A percentile compares a stretch with the other conserved stretches of the same genome.
These are phyloP conservation scores for Lactifluus hygrophoroides DNA, from an alignment of 768 basidiomycete species.

Conservation along the genomic window DNA sequence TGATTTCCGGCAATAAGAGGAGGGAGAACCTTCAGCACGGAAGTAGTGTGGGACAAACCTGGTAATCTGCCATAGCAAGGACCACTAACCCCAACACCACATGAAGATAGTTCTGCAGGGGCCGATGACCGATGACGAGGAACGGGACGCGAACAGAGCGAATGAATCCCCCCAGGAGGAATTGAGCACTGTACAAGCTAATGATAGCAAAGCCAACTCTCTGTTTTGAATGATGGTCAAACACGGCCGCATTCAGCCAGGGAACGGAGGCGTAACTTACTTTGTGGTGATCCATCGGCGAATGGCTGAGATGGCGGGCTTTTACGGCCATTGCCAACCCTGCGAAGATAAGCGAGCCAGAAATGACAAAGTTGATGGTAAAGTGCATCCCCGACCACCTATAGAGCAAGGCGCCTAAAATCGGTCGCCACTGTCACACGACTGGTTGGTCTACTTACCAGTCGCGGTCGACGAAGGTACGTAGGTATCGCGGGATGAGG, in stretches of 20 bases:
- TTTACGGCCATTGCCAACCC: constrained; percentile 37
- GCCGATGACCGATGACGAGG: constrained; percentile 28
- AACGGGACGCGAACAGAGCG: constrained; percentile 42
- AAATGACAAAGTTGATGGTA: constrained; percentile 23
- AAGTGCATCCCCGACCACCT: constrained; percentile 11
- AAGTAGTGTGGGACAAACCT: constrained; percentile 25
- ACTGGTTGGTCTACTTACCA: not conserved
- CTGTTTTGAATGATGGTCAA: constrained; percentile 25
- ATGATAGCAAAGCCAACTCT: constrained; percentile 45
- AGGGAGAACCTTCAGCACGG: not conserved
- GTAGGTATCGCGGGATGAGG: constrained; percentile 9
- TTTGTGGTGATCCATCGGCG: constrained; percentile 33
- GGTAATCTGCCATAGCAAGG: constrained; percentile 43
- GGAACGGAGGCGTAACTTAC: constrained; percentile 10
- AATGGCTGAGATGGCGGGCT: not conserved
- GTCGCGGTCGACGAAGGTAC: constrained; percentile 11
- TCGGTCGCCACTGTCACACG: not conserved
- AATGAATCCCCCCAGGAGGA: constrained; percentile 39
- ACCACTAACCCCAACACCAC: constrained; percentile 45
- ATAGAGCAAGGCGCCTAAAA: not conserved
- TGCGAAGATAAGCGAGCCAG: constrained; percentile 45
- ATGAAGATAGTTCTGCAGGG: constrained; percentile 36
- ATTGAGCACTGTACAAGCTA: constrained; percentile 44
- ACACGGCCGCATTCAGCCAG: not conserved
- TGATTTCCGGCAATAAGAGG: not conserved